These are phyloP conservation scores for Fusarium pseudocircinatum DNA, from an alignment of 2,329 filamentous ascomycete species.

Conservation along the genomic window DNA sequence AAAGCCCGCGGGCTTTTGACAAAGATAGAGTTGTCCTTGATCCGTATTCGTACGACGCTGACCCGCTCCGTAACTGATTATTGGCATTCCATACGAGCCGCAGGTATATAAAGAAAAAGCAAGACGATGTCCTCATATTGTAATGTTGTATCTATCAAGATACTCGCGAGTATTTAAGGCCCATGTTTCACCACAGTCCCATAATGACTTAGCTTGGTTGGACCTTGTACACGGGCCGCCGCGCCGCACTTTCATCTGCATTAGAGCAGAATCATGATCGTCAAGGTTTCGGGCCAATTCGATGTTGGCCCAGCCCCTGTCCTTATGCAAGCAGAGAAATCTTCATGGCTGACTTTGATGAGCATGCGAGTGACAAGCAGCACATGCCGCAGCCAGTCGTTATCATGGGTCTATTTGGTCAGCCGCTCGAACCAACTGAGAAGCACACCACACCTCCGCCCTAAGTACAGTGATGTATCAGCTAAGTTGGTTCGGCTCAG, in stretches of 20 bases:
- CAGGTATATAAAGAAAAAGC: not conserved
- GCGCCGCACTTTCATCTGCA: constrained; percentile 12
- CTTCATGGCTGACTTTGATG: not conserved
- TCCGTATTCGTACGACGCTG: not conserved
- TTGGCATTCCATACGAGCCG: not conserved
- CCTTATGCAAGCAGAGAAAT: not conserved
- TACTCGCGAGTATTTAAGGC: not conserved
- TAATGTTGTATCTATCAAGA: not conserved
- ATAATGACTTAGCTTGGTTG: constrained; percentile 13
- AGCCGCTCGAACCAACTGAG: not conserved
- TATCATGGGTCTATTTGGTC: not conserved
- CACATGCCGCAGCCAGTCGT: not conserved
- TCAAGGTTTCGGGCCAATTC: not conserved
- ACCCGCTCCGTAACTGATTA: not conserved
- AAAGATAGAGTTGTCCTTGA: not conserved
- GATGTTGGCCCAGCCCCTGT: not conserved
- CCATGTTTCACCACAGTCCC: constrained; percentile 13
- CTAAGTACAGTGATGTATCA: not conserved
- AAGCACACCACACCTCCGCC: not conserved
- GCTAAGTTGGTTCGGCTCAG: not conserved
- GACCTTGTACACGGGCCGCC: constrained; percentile 15
- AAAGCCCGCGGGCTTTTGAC: not conserved
- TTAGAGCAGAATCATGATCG: not conserved
- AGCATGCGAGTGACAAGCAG: not conserved
- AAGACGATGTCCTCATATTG: not conserved